Evolutionary conservation across 805 yeast species (phyloP), one percentile per base, ranked within the genome.

Genomic region (Candida tallmaniae): DNA sequence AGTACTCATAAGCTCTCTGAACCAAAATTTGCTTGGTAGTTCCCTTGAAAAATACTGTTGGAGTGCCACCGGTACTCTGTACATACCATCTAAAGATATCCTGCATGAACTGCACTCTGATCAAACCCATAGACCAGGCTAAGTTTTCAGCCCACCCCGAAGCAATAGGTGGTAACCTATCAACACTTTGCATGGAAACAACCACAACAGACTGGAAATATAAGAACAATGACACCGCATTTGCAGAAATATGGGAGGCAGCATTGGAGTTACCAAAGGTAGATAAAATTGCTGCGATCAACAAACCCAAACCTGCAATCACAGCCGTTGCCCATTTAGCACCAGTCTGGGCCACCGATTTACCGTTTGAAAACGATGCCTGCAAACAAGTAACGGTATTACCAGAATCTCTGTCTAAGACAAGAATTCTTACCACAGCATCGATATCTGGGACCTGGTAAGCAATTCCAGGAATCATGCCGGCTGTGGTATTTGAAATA

Each of bases 281-380:
- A 4, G 94, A 79, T 41, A 87, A 67, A n/a, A 83, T 43, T 4
- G 94, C 89, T n/a, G 94, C 84, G 12, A 80, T 70, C 29, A 88
- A 61, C 39, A 89, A 60, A n/a, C 96, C 96, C 20, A 85, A 58
- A 42, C 96, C 96, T 1, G 95, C 87, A 48, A 88, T 68, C 14
- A 82, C 80, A 2, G 97, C 97, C 13, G 96, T 86, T 26, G 86
- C 95, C 97, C 97, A 89, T 60, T 84, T 83, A 38, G 82, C 88
- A 45, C 84, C 84, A 2, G 74, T 68, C 52, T 86, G 95, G 28
- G 83, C 63, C 14, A 87, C 90, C 2, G 94, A 80, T 49, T 80
- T 83, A 23, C 89, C 87, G 53, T 87, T 87, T 14, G 80, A 51
- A 52, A 87, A 78, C 39, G 73, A 73, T 12, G 86, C 78, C 52